Evolutionary conservation across 257 asterid genomes (phyloP).

Genomic region (Solanum chilense): DNA sequence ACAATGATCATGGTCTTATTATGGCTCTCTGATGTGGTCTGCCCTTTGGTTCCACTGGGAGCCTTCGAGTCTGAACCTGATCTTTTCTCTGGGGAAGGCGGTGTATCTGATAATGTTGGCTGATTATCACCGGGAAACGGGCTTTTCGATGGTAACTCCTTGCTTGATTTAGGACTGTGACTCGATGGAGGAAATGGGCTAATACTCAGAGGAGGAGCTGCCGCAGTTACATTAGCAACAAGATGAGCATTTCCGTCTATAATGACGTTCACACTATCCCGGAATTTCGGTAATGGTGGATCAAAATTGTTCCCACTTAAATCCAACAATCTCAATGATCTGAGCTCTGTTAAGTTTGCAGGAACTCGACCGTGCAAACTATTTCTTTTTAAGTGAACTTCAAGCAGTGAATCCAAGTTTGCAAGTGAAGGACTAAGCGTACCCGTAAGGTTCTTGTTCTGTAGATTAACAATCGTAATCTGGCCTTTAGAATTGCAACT

Average conservation of each 20-base stretch:
- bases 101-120: conserved; percentile 3
- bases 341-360: conserved; percentile 31
- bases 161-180: not conserved
- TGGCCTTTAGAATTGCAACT: conserved; percentile 30
- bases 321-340: conserved; percentile 43
- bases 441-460: conserved; percentile 53
- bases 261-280: conserved; percentile 26
- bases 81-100: conserved; percentile 2
- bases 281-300: conserved; percentile 59
- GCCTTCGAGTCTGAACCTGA: not conserved
- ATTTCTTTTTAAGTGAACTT: conserved; percentile 65
- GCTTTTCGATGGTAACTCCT: not conserved
- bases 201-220: conserved; percentile 4
- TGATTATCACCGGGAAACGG: not conserved
- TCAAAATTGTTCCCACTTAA: conserved; percentile 43
- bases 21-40: not conserved
- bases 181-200: conserved; percentile 8
- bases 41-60: not conserved
- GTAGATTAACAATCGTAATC: conserved; percentile 55
- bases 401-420: conserved; percentile 42
- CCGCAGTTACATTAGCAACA: not conserved
- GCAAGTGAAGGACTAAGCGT: conserved; percentile 59
- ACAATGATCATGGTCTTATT: conserved; percentile 5
- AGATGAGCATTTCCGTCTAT: conserved; percentile 32
- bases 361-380: conserved; percentile 53